Evolutionary conservation across 768 basidiomycete genomes (phyloP).

Genomic region (Leccinellum albellum): DNA sequence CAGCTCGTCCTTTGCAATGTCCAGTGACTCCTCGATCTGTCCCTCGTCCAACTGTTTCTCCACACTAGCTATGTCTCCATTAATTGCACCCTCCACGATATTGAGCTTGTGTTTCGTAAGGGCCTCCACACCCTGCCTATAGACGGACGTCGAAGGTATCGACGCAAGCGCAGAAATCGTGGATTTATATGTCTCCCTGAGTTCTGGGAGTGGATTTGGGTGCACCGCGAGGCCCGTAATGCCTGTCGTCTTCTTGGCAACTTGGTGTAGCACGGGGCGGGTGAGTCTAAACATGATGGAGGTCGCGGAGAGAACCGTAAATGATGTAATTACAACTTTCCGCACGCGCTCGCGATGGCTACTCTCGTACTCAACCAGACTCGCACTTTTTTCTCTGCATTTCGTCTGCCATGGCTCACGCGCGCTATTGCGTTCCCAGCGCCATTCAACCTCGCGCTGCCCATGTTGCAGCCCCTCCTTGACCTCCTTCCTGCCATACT

Average conservation of each 20-base stretch:
- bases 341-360: slow-evolving; percentile 33
- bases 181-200: slow-evolving; percentile 69
- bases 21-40: slow-evolving; percentile 81
- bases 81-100: slow-evolving; percentile 65
- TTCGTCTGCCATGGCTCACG: slow-evolving; percentile 25
- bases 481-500: slow-evolving; percentile 87
- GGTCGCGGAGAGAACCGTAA: slow-evolving; percentile 12
- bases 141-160: slow-evolving; percentile 81
- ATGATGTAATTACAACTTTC: background rate
- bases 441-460: slow-evolving; percentile 36
- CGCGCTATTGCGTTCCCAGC: slow-evolving; percentile 19
- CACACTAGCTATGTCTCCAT: slow-evolving; percentile 59
- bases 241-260: slow-evolving; percentile 76
- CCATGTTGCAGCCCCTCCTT: slow-evolving; percentile 43
- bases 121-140: slow-evolving; percentile 85
- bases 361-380: slow-evolving; percentile 36
- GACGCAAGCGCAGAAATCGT: slow-evolving; percentile 66
- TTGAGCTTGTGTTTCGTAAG: slow-evolving; percentile 77
- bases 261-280: slow-evolving; percentile 62
- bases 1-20: slow-evolving; percentile 80
- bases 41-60: slow-evolving; percentile 81
- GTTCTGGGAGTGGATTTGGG: slow-evolving; percentile 76
- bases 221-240: slow-evolving; percentile 83
- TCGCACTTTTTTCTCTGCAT: slow-evolving; percentile 24
- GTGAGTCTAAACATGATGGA: slow-evolving; percentile 70